Base-by-base conservation (phyloP, 257 asterid genomes). In the Marsdenia floribunda region DNA sequence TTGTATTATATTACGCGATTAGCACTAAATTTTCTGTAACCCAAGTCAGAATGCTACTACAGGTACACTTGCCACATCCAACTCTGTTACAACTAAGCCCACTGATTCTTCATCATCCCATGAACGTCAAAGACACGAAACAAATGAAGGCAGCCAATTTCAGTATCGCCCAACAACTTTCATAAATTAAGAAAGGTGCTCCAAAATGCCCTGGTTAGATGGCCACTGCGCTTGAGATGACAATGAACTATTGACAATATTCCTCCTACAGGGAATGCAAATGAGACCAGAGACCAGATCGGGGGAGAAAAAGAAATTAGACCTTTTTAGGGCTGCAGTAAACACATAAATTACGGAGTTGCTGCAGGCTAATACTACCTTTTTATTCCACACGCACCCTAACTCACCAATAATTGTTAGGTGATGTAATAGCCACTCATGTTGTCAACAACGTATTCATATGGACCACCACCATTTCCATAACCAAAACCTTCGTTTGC, bases 401-500 rank as follows among this genome's bases (percentile, higher is more conserved):
- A 50, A 15, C 22, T 71, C 12, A 68, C 73, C 24, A 3, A 0
- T n/a, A n/a, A n/a, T n/a, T n/a, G n/a, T 72, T 84, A 81, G 10
- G 89, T 80, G 66, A 84, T 49, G 82, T 82, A 89, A 82, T 86
- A 88, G 46, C 88, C 93, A 70, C 69, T 78, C 73, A 82, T 68
- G 76, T 90, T 76, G 72, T 89, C 92, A 66, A 82, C 88, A 6
- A 87, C 91, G 84, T 87, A 92, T 54, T 85, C 91, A 74, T 69
- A 77, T 2, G 85, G 85, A 38, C 81, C 77, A 58, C 79, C 33
- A 29, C 33, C 83, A 35, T 82, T 76, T 50, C 70, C 75, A 76
- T 82, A 81, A 78, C 83, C 86, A 78, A 88, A 47, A 80, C 79
- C 91, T 72, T 86, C 93, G 59, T 65, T 44, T 21, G 69, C 61